Conservation (phyloP, 106 monocot genomes). For the Vanilla planifolia region DNA sequence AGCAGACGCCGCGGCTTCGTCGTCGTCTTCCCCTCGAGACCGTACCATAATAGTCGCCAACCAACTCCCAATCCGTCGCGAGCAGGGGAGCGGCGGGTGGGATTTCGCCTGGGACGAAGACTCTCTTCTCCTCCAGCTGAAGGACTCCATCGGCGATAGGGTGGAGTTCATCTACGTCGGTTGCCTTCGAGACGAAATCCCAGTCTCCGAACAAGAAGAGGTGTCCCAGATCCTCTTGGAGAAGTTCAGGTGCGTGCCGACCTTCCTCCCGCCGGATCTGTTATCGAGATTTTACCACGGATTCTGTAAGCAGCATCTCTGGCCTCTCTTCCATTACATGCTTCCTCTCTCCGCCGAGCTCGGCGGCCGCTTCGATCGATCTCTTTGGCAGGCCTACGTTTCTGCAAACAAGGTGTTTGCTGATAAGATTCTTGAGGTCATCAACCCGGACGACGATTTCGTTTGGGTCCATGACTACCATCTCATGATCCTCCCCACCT, state of each 20-base stretch:
- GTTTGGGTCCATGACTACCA: conserved; percentile 85
- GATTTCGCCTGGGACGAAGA: conserved; percentile 54
- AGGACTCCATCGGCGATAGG: conserved; percentile 22
- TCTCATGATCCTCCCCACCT: conserved; percentile 70
- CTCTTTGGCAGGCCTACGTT: conserved; percentile 62
- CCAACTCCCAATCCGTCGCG: conserved; percentile 54
- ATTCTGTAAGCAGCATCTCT: conserved; percentile 75
- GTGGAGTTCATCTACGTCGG: conserved; percentile 63
- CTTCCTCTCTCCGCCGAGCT: conserved; percentile 63
- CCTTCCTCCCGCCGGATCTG: conserved; percentile 48
- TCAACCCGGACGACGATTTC: conserved; percentile 58
- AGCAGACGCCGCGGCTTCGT: conserved; percentile 17
- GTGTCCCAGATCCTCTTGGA: conserved; percentile 46
- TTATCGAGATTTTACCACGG: conserved; percentile 49
- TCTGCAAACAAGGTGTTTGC: conserved; percentile 74
- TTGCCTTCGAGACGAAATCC: conserved; percentile 59
- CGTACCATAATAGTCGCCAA: conserved; percentile 63
- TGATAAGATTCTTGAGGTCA: conserved; percentile 59
- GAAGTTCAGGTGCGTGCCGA: conserved; percentile 47
- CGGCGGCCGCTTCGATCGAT: conserved; percentile 52
- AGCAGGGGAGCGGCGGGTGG: conserved; percentile 14
- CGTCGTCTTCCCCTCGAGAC: conserved; percentile 19
- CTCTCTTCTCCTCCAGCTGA: conserved; percentile 52
- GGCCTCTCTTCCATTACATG: conserved; percentile 82
- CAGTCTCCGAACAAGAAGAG: conserved; percentile 40